Conservation (phyloP, 2,329 filamentous ascomycete genomes). For the Fusarium napiforme region DNA sequence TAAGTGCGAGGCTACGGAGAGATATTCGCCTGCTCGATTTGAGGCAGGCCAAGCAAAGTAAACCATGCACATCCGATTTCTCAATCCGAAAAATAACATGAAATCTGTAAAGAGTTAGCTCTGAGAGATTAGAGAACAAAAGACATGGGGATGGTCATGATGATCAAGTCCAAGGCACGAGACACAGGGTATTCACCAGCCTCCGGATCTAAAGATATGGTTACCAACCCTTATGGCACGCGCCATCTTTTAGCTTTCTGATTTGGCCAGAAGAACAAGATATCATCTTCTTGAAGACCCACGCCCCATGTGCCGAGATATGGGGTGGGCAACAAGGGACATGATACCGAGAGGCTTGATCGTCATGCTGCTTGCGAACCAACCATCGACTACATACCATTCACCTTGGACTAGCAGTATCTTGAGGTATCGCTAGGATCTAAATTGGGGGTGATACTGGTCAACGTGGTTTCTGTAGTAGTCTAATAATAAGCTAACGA, state of each 20-base stretch:
- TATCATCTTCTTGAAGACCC: not conserved
- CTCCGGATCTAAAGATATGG: not conserved
- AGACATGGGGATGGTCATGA: not conserved
- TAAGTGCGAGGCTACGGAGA: conserved; percentile 4
- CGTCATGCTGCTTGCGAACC: not conserved
- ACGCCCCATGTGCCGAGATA: conserved; percentile 3
- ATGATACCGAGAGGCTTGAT: conserved; percentile 1
- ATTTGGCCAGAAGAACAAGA: conserved; percentile 12
- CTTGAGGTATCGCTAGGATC: not conserved
- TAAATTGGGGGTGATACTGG: not conserved
- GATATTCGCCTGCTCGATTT: not conserved
- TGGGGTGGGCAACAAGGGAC: not conserved
- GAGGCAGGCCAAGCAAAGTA: not conserved
- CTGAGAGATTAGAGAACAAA: not conserved
- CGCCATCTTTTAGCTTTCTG: not conserved
- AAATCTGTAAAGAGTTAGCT: not conserved
- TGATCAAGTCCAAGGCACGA: not conserved
- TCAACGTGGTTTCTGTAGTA: not conserved
- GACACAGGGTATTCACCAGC: conserved; percentile 5
- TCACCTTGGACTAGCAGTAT: not conserved
- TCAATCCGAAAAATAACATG: not conserved
- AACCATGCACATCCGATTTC: not conserved
- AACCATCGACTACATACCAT: not conserved
- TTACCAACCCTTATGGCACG: conserved; percentile 13
- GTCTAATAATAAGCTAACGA: not conserved